A percentile compares a stretch with the other conserved stretches of the same genome.
These are phyloP conservation scores for Kondoa subrosea DNA, from an alignment of 768 basidiomycete species.

Conservation along the genomic window DNA sequence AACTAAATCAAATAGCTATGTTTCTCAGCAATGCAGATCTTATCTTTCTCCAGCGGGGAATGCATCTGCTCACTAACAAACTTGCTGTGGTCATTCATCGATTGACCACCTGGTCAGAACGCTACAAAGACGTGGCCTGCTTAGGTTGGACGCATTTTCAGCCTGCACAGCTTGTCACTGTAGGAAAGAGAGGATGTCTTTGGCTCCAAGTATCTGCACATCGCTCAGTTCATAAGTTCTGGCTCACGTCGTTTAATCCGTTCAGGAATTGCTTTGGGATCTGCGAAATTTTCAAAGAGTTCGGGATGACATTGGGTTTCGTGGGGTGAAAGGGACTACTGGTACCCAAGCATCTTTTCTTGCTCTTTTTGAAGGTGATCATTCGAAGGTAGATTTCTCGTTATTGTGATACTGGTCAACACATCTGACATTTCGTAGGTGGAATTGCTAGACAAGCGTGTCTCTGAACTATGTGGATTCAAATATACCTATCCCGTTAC, in stretches of 20 bases:
- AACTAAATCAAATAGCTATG: constrained; percentile 1
- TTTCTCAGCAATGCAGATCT: constrained; percentile 77
- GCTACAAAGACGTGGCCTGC: constrained; percentile 76
- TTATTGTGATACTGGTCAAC: background rate
- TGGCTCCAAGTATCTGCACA: constrained; percentile 69
- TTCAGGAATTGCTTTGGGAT: constrained; percentile 84
- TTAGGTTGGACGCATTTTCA: constrained; percentile 98
- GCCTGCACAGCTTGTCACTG: constrained; percentile 93
- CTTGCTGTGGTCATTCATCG: constrained; percentile 81
- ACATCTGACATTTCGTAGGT: constrained; percentile 39
- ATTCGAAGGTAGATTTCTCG: constrained; percentile 69
- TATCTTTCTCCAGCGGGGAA: constrained; percentile 80
- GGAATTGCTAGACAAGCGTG: constrained; percentile 66
- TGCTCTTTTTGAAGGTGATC: constrained; percentile 82
- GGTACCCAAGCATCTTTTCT: constrained; percentile 96
- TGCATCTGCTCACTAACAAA: constrained; percentile 66
- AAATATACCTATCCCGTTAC: constrained; percentile 91
- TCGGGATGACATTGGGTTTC: constrained; percentile 80
- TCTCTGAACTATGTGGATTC: constrained; percentile 83
- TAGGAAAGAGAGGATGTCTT: constrained; percentile 86
- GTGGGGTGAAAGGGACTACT: constrained; percentile 98
- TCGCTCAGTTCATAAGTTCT: background rate
- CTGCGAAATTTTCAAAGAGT: constrained; percentile 79
- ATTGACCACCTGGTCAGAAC: constrained; percentile 61
- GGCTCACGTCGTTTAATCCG: background rate